Evolutionary conservation across 371 early-diverging fungal genomes (phyloP), one percentile per base, ranked within the genome.

Genomic region (Mucor indicus): DNA sequence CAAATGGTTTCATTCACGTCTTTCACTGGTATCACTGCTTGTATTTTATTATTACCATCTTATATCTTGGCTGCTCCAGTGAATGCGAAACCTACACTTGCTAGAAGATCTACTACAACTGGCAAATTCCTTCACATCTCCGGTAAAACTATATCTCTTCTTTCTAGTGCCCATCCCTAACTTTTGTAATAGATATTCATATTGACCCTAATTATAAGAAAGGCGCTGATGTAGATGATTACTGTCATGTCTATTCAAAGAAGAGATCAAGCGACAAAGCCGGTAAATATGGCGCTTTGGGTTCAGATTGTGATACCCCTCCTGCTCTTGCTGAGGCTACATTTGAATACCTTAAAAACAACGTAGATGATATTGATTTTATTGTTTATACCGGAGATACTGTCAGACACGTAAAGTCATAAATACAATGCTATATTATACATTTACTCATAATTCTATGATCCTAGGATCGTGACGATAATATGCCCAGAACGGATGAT

Each of bases 151-250:
- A n/a, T n/a, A n/a, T n/a, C n/a, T n/a, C n/a, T n/a, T n/a, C n/a
- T n/a, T n/a, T n/a, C n/a, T n/a, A n/a, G n/a, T n/a, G n/a, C n/a
- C n/a, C n/a, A n/a, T n/a, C n/a, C n/a, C n/a, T n/a, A n/a, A n/a
- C n/a, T n/a, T n/a, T n/a, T n/a, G n/a, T n/a, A n/a, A n/a, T n/a
- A 73, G 75, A 75, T 45, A 64, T 75, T 15, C 75, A 75, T 42
- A 21, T 70, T 22, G 75, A 75, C 43, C 53, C 60, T 3, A n/a
- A 30, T 9, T 75, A 75, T 38, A 2, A 53, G 19, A 53, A 53
- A 29, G 48, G 53, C 11, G 56, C 67, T 27, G 62, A 60, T 35
- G 64, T 69, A 19, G 25, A 42, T 13, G 36, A 36, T 6, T 37
- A 48, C n/a, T 75, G 71, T 35, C 72, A 69, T 42, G 46, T 52